Percentiles rank a stretch among this genome's conserved stretches.
Evolutionary conservation across 129 eudicot genomes (phyloP).

Genomic region (Flaveria ramosissima): DNA sequence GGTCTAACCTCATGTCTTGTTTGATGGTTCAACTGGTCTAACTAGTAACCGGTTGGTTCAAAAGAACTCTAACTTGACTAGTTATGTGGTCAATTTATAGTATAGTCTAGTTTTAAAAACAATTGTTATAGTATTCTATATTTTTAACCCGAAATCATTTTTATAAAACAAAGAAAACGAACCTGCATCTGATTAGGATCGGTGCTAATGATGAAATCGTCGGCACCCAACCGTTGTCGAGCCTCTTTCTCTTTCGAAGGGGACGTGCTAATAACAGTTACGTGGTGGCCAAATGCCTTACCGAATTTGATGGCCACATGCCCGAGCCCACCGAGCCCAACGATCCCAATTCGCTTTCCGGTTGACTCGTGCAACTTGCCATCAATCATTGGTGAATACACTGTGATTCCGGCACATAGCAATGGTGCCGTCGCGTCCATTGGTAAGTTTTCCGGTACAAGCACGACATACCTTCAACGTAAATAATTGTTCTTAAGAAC

Average conservation of each 20-base stretch:
- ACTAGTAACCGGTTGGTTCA: no score
- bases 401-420: conserved; percentile 91
- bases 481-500: background rate
- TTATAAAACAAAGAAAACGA: background rate
- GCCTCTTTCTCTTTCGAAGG: conserved; percentile 81
- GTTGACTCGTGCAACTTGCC: conserved; percentile 41
- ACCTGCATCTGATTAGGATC: conserved; percentile 75
- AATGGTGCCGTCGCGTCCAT: conserved; percentile 88
- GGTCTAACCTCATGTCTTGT: no score
- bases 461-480: conserved; percentile 56
- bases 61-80: no score
- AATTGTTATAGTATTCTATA: no score
- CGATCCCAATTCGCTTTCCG: conserved; percentile 60
- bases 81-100: no score
- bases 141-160: background rate
- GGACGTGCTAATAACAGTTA: conserved; percentile 86
- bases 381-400: conserved; percentile 59
- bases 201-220: conserved; percentile 75
- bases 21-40: no score
- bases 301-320: conserved; percentile 87
- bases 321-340: conserved; percentile 87
- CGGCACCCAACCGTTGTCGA: conserved; percentile 57
- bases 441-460: conserved; percentile 66
- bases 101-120: no score
- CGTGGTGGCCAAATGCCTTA: conserved; percentile 91